These are phyloP conservation scores for Sisymbrium irio DNA, from an alignment of 345 rosid species.

Conservation along the genomic window DNA sequence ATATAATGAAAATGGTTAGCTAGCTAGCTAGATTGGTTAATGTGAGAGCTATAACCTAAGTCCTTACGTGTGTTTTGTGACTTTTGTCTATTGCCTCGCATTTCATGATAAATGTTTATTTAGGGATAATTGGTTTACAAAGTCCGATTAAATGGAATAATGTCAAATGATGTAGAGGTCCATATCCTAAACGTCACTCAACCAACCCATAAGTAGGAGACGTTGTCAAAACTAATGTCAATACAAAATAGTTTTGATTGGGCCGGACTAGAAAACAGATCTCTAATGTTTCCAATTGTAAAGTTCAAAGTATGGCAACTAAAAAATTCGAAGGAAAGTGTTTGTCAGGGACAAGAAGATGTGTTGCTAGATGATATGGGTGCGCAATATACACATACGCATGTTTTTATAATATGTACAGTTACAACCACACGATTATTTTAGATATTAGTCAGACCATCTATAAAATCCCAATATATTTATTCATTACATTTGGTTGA, in stretches of 20 bases:
- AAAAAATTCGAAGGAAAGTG: neutral
- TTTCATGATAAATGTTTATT: neutral
- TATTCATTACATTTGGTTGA: neutral
- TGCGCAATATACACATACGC: neutral
- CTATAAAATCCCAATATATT: neutral
- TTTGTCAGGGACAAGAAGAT: neutral
- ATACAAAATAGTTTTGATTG: neutral
- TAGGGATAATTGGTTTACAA: neutral
- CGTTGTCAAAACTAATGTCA: neutral
- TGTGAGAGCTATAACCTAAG: neutral
- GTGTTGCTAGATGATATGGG: neutral
- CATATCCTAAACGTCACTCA: neutral
- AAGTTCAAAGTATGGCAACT: neutral
- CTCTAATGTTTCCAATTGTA: neutral
- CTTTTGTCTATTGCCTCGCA: neutral
- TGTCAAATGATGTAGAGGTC: neutral
- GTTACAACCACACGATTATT: neutral
- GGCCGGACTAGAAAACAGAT: neutral
- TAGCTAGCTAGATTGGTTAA: neutral
- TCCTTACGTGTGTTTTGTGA: neutral
- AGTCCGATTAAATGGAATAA: neutral
- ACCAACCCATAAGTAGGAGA: neutral
- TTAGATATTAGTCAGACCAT: neutral
- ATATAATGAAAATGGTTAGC: neutral
- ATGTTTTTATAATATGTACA: neutral